Evolutionary conservation across 2,329 filamentous ascomycete species (phyloP).

Genomic region (Verticillium albo-atrum): DNA sequence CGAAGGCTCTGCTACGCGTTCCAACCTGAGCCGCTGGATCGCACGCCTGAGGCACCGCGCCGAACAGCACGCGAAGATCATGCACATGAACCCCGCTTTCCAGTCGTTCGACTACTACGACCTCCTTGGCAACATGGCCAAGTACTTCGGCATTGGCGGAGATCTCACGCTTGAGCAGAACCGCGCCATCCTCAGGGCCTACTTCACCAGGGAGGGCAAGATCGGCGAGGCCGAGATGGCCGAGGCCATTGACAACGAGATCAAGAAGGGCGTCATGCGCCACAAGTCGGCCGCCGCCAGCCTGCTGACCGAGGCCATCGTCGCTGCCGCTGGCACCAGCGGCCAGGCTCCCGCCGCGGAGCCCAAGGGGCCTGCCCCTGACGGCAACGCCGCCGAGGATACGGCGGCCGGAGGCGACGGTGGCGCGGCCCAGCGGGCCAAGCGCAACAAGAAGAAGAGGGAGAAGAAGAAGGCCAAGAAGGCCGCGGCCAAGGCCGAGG

Average conservation of each 20-base stretch:
- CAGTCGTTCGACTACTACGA: not conserved
- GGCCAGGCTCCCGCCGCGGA: not conserved
- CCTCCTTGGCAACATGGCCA: not conserved
- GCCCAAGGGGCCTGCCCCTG: not conserved
- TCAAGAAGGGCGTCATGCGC: not conserved
- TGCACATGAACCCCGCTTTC: not conserved
- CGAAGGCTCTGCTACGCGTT: not conserved
- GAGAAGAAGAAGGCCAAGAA: not conserved
- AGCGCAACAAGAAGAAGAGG: conserved; percentile 29
- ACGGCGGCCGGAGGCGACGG: not conserved
- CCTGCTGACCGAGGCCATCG: not conserved
- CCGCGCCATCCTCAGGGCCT: not conserved
- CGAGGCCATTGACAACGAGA: not conserved
- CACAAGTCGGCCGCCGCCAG: not conserved
- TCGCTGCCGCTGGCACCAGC: not conserved
- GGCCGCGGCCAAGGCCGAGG: not conserved
- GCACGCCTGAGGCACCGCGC: not conserved
- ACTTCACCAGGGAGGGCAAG: not conserved
- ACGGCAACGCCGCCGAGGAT: not conserved
- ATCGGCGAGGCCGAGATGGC: not conserved
- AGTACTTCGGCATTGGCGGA: not conserved
- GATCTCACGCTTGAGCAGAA: not conserved
- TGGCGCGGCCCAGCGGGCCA: not conserved
- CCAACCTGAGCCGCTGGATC: not conserved
- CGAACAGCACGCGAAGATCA: not conserved